Percentiles rank a stretch among this genome's conserved stretches.
phyloP scores from a whole-genome alignment of 2,329 filamentous ascomycete species.

The Zarea fungicola region DNA sequence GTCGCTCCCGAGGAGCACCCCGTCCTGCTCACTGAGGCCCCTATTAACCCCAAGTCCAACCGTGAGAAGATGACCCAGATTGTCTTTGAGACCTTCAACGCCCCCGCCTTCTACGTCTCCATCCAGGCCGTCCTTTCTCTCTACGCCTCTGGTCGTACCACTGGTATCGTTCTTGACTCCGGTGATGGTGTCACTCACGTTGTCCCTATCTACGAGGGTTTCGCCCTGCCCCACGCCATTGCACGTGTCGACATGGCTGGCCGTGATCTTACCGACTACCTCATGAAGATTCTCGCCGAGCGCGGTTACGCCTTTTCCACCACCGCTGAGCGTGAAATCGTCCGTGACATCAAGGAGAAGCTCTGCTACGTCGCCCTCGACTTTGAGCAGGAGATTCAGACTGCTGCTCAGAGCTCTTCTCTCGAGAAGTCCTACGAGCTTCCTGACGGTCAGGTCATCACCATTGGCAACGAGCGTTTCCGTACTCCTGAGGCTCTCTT shows the following conservation, averaged over 20 bases:
- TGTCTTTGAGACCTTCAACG: conserved; percentile 99
- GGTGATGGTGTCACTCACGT: conserved; percentile 99
- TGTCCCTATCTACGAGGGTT: conserved; percentile 99
- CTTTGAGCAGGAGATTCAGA: conserved; percentile 99
- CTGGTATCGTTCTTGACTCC: conserved; percentile 99
- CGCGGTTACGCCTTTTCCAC: conserved; percentile 99
- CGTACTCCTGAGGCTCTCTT: conserved; percentile 99
- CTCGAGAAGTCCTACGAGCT: conserved; percentile 99
- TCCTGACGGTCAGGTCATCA: conserved; percentile 99
- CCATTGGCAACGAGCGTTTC: conserved; percentile 99
- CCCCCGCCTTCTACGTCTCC: conserved; percentile 99
- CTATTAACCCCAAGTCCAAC: conserved; percentile 99
- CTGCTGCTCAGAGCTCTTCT: conserved; percentile 95
- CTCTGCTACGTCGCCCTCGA: conserved; percentile 99
- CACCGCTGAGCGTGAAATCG: conserved; percentile 99
- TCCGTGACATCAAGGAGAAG: conserved; percentile 99
- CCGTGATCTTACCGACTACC: conserved; percentile 99
- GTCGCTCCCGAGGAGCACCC: conserved; percentile 99
- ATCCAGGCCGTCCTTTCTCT: conserved; percentile 99
- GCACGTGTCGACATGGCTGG: conserved; percentile 99
- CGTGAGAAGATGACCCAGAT: conserved; percentile 99
- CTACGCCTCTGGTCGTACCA: conserved; percentile 99
- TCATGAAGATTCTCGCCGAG: conserved; percentile 99
- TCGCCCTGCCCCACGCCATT: conserved; percentile 99
- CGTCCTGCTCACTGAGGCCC: conserved; percentile 96